Base-by-base conservation (phyloP, 306 rosid species). In the Vicia faba region DNA sequence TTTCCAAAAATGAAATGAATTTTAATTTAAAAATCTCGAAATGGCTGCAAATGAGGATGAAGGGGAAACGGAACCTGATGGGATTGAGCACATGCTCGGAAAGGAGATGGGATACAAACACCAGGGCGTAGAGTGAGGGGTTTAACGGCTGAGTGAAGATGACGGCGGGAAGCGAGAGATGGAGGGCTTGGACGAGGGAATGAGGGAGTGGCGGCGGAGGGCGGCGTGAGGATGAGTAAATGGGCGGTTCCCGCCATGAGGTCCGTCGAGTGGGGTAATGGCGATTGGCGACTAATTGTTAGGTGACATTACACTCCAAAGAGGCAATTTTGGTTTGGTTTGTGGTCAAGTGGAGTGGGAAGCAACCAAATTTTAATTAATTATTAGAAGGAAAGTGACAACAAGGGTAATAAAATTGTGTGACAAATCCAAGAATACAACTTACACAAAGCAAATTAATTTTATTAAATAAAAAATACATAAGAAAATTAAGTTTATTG, bases 211-310 rank as follows among this genome's bases (percentile, higher is more conserved):
- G 78, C 26, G 53, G 79, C 48, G 35, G 87, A 82, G 67, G 82
- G 67, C 18, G 13, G 26, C 11, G 84, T 70, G 70, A 82, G 68
- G 64, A 68, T 29, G 58, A 82, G 83, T 66, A 84, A 44, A 35
- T 80, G 76, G 55, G 80, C 57, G 36, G 82, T 74, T 76, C 81
- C 91, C 86, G 85, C 84, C 93, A 88, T 44, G 66, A 65, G 55
- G 0, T 75, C 61, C 61, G 69, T 48, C 19, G 78, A 43, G 20
- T 18, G 68, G 15, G n/a, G 63, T 23, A 39, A 29, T 19, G 20
- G 56, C 46, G 2, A 66, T 9, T 19, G 20, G 56, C 46, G 2
- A 66, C 13, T 16, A 29, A 11, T 9, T 60, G 4, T 20, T 12
- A 51, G 12, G 40, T 1, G 48, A 13, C 64, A 15, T 53, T 20